Conservation (phyloP, 495 filamentous ascomycete species). For the Xylaria venustula region DNA sequence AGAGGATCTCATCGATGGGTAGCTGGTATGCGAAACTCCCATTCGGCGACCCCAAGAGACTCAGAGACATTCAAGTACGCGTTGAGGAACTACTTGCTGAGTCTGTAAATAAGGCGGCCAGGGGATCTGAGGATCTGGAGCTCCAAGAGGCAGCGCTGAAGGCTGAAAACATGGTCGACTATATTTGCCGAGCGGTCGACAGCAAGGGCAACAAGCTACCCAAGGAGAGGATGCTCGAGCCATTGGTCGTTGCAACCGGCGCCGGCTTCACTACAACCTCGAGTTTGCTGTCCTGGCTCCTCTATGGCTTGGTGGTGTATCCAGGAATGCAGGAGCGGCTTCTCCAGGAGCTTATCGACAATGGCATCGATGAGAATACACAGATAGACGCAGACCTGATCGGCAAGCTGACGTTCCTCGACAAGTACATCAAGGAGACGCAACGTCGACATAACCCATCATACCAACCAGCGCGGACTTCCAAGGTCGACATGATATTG, state of each 20-base stretch:
- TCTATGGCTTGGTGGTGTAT: slow-evolving; percentile 50
- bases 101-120: slow-evolving; percentile 34
- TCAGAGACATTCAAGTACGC: slow-evolving; percentile 28
- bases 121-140: slow-evolving; percentile 41
- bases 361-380: slow-evolving; percentile 36
- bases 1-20: slow-evolving; percentile 48
- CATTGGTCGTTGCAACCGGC: slow-evolving; percentile 37
- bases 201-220: slow-evolving; percentile 54
- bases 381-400: slow-evolving; percentile 41
- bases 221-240: slow-evolving; percentile 16
- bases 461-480: slow-evolving; percentile 55
- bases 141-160: slow-evolving; percentile 52
- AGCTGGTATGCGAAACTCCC: slow-evolving; percentile 52
- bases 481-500: slow-evolving; percentile 49
- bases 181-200: slow-evolving; percentile 47
- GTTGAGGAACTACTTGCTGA: slow-evolving; percentile 38
- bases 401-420: slow-evolving; percentile 44
- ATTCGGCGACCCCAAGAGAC: slow-evolving; percentile 47
- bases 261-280: slow-evolving; percentile 57
- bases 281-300: slow-evolving; percentile 52
- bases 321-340: slow-evolving; percentile 51
- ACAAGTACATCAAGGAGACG: slow-evolving; percentile 58
- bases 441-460: slow-evolving; percentile 56
- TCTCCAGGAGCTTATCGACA: slow-evolving; percentile 53
- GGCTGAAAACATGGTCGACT: slow-evolving; percentile 49